phyloP scores from a whole-genome alignment of 2,329 filamentous ascomycete species.

The Xylariales sp. region DNA sequence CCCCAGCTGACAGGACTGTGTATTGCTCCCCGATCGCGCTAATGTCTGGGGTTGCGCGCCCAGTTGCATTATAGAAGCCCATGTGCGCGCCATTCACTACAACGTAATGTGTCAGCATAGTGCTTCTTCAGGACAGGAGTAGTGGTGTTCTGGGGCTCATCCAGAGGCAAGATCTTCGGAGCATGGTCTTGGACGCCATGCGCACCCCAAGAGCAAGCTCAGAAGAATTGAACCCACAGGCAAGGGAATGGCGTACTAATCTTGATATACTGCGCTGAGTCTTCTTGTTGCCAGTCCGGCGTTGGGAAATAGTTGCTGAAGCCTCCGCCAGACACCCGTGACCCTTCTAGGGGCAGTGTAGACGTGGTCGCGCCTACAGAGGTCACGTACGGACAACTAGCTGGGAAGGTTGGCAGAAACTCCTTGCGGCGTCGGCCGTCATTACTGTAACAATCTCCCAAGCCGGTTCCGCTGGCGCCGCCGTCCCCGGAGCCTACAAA shows the following conservation, averaged over 20 bases:
- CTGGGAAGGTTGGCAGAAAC: conserved; percentile 2
- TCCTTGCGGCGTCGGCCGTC: neutral
- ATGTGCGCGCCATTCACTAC: conserved; percentile 29
- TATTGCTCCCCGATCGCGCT: conserved; percentile 39
- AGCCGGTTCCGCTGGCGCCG: conserved; percentile 24
- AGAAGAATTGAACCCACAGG: no score
- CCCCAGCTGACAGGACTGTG: conserved; percentile 32
- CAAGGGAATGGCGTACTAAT: no score
- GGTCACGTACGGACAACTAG: conserved; percentile 33
- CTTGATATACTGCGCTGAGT: conserved; percentile 37
- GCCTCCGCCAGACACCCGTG: conserved; percentile 31
- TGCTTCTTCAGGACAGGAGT: no score
- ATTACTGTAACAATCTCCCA: conserved; percentile 33
- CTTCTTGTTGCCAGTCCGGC: conserved; percentile 39
- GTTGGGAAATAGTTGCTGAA: conserved; percentile 45
- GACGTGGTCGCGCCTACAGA: conserved; percentile 18
- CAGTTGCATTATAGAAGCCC: conserved; percentile 22
- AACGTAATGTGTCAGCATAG: no score
- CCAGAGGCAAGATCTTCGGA: no score
- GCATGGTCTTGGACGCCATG: no score
- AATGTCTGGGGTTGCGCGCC: conserved; percentile 49
- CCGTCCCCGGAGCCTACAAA: conserved; percentile 57
- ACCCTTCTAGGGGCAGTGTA: conserved; percentile 17
- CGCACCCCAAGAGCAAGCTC: no score
- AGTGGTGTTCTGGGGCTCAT: no score